Evolutionary conservation across 257 asterid genomes (phyloP).

Genomic region (Rauvolfia tetraphylla): DNA sequence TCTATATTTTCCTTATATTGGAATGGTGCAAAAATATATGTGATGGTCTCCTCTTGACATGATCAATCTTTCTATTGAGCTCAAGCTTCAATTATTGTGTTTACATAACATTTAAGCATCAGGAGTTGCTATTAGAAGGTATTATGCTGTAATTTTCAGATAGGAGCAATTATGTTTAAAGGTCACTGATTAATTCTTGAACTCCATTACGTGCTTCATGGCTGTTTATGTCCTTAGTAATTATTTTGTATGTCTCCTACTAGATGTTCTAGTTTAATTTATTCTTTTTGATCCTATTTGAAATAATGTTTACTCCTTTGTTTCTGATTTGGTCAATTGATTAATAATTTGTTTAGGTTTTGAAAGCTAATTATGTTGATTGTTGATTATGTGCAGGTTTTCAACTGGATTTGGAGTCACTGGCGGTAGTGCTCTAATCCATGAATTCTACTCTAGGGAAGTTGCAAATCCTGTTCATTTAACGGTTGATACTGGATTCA

Average conservation of each 20-base stretch:
- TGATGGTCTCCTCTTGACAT: no score
- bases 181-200: not conserved
- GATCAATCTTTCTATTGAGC: no score
- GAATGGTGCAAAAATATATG: no score
- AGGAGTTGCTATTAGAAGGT: not conserved
- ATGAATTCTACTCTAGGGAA: conserved; percentile 72
- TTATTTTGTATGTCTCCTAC: not conserved
- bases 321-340: not conserved
- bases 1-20: no score
- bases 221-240: not conserved
- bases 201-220: not conserved
- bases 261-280: not conserved
- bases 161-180: not conserved
- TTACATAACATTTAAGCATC: no score
- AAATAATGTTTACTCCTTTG: not conserved
- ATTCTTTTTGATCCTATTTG: not conserved
- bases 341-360: not conserved
- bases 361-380: not conserved
- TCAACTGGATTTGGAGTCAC: conserved; percentile 79
- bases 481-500: conserved; percentile 74
- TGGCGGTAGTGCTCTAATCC: conserved; percentile 80
- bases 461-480: conserved; percentile 72
- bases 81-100: no score
- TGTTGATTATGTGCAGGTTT: conserved; percentile 43
- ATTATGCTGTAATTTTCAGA: not conserved